phyloP scores from a whole-genome alignment of 2,329 filamentous ascomycete genomes.

The Calonectria montana region DNA sequence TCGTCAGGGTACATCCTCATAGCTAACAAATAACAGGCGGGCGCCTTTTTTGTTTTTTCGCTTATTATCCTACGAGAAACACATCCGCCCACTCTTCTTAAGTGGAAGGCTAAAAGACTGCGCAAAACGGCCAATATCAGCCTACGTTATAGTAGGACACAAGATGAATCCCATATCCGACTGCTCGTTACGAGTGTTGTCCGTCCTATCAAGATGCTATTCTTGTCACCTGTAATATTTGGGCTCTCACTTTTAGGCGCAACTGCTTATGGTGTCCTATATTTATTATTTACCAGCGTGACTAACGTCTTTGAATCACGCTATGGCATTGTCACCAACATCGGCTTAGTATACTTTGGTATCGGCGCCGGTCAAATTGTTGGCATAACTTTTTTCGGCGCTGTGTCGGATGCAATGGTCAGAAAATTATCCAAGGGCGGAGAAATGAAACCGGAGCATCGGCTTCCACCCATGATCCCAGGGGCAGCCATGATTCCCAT shows the following conservation, averaged over 20 bases:
- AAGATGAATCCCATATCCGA: conserved; percentile 55
- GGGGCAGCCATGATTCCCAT: conserved; percentile 31
- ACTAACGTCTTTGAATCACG: conserved; percentile 56
- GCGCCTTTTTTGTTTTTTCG: background rate
- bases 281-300: conserved; percentile 65
- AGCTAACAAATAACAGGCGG: conserved; percentile 37
- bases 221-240: conserved; percentile 57
- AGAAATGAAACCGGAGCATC: conserved; percentile 31
- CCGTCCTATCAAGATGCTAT: conserved; percentile 61
- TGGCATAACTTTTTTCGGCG: conserved; percentile 17
- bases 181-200: conserved; percentile 47
- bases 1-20: conserved; percentile 23
- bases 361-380: conserved; percentile 49
- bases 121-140: background rate
- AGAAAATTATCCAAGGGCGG: conserved; percentile 22
- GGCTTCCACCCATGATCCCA: conserved; percentile 34
- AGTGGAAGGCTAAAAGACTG: conserved; percentile 66
- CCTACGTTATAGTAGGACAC: background rate
- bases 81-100: conserved; percentile 54
- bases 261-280: conserved; percentile 65
- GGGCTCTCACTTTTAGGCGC: conserved; percentile 61
- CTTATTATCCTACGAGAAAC: conserved; percentile 11
- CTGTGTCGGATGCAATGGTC: conserved; percentile 25
- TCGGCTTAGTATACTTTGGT: conserved; percentile 59
- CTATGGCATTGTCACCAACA: conserved; percentile 45